phyloP scores from a whole-genome alignment of 139 green algal species.

The Picochlorum sp. region DNA sequence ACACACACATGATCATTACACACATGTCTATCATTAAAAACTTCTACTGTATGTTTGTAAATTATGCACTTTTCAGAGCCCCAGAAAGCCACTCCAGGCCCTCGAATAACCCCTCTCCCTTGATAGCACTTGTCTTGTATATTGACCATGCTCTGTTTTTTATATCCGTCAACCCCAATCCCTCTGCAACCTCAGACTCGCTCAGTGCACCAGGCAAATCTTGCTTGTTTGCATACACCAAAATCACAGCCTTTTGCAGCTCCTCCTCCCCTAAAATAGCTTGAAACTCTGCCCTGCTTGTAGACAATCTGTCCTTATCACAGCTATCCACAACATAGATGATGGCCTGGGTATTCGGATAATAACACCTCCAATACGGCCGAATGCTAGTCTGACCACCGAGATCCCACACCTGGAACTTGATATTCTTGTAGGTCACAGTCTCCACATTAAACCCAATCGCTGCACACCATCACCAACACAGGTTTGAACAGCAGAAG shows the following conservation, averaged over 20 bases:
- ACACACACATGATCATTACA: background rate
- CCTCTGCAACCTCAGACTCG: conserved; percentile 87
- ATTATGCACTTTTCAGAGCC: conserved; percentile 36
- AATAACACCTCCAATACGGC: conserved; percentile 99
- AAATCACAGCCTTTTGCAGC: conserved; percentile 81
- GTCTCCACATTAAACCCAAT: conserved; percentile 99
- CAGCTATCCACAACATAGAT: conserved; percentile 98
- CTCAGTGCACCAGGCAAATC: conserved; percentile 87
- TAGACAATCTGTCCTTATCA: conserved; percentile 86
- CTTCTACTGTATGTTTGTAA: conserved; percentile 5
- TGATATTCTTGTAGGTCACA: conserved; percentile 99
- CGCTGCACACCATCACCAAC: conserved; percentile 42
- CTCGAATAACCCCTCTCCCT: conserved; percentile 93
- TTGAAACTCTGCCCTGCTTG: conserved; percentile 85
- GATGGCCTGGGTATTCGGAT: conserved; percentile 84
- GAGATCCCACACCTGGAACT: conserved; percentile 86
- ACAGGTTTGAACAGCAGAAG: no score
- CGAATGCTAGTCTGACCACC: conserved; percentile 89
- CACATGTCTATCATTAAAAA: conserved; percentile 7
- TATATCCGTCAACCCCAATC: conserved; percentile 82
- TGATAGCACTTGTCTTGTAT: conserved; percentile 92
- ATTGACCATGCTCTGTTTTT: conserved; percentile 92
- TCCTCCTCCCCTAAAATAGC: conserved; percentile 97
- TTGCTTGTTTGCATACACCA: conserved; percentile 99
- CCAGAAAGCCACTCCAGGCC: conserved; percentile 88